These are phyloP conservation scores for Arthrobotrys entomopaga DNA, from an alignment of 2,329 filamentous ascomycete genomes.

Conservation along the genomic window DNA sequence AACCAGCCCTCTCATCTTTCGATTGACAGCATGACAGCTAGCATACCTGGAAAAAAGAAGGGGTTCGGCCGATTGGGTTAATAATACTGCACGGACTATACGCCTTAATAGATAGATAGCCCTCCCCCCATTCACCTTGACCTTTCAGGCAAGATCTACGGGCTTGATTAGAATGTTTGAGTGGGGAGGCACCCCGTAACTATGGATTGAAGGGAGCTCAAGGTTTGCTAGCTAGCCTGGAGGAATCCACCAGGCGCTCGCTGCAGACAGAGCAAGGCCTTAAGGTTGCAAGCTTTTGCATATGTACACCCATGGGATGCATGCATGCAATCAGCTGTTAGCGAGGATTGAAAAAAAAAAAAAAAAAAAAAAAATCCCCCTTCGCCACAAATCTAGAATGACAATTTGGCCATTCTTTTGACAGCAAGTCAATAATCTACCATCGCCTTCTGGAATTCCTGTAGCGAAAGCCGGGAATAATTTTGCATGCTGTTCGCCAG, in stretches of 20 bases:
- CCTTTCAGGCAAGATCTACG: constrained; percentile 41
- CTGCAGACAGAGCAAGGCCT: too few species aligned
- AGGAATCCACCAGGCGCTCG: too few species aligned
- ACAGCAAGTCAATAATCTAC: too few species aligned
- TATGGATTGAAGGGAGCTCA: constrained; percentile 12
- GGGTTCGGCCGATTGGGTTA: constrained; percentile 5
- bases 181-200: too few species aligned
- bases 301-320: background rate
- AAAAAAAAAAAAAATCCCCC: constrained; percentile 6
- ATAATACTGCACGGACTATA: background rate
- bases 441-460: constrained; percentile 1
- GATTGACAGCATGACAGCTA: background rate
- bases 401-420: too few species aligned
- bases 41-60: background rate
- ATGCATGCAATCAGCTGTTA: constrained; percentile 28
- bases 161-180: too few species aligned
- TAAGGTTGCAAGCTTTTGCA: background rate
- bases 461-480: too few species aligned
- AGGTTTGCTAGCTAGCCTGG: too few species aligned
- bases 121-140: constrained; percentile 28
- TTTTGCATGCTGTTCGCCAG: background rate
- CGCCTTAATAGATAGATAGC: background rate
- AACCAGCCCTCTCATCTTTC: too few species aligned
- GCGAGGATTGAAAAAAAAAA: constrained; percentile 8
- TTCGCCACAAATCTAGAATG: constrained; percentile 23